Evolutionary conservation across 331 rosid species (phyloP).

Genomic region (Phaseolus coccineus): DNA sequence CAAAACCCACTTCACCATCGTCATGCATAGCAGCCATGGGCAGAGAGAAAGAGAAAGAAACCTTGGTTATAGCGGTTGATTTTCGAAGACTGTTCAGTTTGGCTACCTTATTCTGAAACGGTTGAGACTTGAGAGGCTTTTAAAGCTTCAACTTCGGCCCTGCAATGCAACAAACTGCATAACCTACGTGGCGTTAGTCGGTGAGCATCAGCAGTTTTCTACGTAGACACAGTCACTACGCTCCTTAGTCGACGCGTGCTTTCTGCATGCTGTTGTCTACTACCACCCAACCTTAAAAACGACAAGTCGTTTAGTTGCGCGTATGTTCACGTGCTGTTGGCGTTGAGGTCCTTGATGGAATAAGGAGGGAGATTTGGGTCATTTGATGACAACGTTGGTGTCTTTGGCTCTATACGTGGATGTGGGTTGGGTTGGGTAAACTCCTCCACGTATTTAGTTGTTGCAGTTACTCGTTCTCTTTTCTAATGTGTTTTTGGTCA

Average conservation of each 20-base stretch:
- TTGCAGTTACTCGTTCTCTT: constrained; percentile 42
- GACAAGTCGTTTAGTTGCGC: constrained; percentile 26
- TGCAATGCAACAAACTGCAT: constrained; percentile 47
- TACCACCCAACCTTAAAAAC: not conserved
- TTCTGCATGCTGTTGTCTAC: not conserved
- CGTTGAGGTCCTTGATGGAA: not conserved
- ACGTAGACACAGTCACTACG: not conserved
- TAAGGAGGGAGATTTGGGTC: constrained; percentile 24
- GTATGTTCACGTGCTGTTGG: not conserved
- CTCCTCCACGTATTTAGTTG: constrained; percentile 51
- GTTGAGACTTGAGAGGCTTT: constrained; percentile 37
- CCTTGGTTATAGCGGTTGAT: constrained; percentile 9
- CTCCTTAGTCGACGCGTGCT: constrained; percentile 24
- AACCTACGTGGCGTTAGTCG: constrained; percentile 33
- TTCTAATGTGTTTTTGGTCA: not conserved
- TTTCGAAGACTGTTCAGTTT: constrained; percentile 18
- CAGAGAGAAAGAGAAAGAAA: constrained; percentile 37
- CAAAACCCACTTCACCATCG: constrained; percentile 56
- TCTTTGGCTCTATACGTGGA: constrained; percentile 22
- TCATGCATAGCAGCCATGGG: constrained; percentile 50
- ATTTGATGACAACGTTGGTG: not conserved
- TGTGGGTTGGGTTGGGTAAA: constrained; percentile 65
- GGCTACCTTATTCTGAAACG: constrained; percentile 34
- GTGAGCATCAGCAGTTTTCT: not conserved
- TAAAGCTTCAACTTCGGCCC: constrained; percentile 67